Conservation (phyloP, 2,329 filamentous ascomycete genomes). For the Rosellinia necatrix region DNA sequence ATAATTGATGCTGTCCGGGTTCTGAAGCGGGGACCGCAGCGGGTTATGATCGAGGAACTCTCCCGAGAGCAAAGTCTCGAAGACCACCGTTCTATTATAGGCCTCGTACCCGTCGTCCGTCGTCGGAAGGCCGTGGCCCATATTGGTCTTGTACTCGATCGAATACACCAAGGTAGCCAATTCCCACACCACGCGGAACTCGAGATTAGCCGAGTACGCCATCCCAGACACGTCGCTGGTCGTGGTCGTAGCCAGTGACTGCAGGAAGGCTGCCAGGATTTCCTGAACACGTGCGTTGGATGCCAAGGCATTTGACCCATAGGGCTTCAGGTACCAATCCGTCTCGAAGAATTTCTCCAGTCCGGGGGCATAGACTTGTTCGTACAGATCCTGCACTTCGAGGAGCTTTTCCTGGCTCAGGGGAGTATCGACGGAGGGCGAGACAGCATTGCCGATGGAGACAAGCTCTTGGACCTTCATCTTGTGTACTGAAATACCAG, state of each 20-base stretch:
- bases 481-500: constrained; percentile 58
- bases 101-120: constrained; percentile 67
- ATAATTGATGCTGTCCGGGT: constrained; percentile 56
- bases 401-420: constrained; percentile 59
- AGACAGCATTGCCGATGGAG: constrained; percentile 61
- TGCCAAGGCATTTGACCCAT: constrained; percentile 51
- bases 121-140: constrained; percentile 47
- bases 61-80: constrained; percentile 78
- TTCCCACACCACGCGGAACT: constrained; percentile 65
- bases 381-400: constrained; percentile 73
- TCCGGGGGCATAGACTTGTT: constrained; percentile 74
- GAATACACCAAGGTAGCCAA: constrained; percentile 56
- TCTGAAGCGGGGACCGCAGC: constrained; percentile 54
- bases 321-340: constrained; percentile 71
- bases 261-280: constrained; percentile 69
- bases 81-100: constrained; percentile 71
- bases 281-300: constrained; percentile 64
- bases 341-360: constrained; percentile 81
- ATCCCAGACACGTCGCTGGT: constrained; percentile 57
- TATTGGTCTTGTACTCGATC: constrained; percentile 43
- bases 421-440: constrained; percentile 59
- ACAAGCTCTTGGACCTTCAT: constrained; percentile 78
- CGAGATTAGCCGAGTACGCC: constrained; percentile 58
- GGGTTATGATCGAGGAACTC: constrained; percentile 65
- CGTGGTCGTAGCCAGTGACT: constrained; percentile 54